These are phyloP conservation scores for Cutaneotrichosporon curvatum DNA, from an alignment of 1,284 basidiomycete species.

Conservation along the genomic window DNA sequence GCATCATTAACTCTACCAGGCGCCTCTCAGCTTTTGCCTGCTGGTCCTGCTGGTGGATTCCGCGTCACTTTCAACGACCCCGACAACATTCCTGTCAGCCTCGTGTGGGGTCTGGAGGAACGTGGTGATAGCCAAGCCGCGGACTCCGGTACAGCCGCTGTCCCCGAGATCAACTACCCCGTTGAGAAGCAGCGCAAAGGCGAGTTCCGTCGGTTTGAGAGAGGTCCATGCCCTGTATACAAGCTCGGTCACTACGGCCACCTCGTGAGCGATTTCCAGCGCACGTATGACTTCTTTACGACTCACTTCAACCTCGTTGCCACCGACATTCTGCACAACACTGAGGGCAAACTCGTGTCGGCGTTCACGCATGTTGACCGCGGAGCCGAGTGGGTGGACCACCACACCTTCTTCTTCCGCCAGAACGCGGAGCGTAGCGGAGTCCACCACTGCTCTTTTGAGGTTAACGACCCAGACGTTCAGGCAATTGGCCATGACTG, in stretches of 20 bases:
- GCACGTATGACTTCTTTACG: slow-evolving; percentile 20
- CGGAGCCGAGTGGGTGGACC: slow-evolving; percentile 23
- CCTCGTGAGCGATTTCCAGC: slow-evolving; percentile 14
- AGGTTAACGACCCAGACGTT: slow-evolving; percentile 20
- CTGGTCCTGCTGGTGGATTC: slow-evolving; percentile 20
- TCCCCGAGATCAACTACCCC: slow-evolving; percentile 6
- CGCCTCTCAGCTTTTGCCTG: slow-evolving; percentile 9
- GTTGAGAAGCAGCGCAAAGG: slow-evolving; percentile 9
- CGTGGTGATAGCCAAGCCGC: neutral
- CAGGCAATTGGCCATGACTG: slow-evolving; percentile 21
- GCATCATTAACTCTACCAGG: slow-evolving; percentile 11
- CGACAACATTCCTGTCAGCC: slow-evolving; percentile 18
- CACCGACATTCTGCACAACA: slow-evolving; percentile 19
- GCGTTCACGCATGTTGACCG: slow-evolving; percentile 22
- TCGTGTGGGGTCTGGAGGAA: slow-evolving; percentile 18
- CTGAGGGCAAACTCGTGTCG: slow-evolving; percentile 11
- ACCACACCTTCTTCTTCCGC: slow-evolving; percentile 25
- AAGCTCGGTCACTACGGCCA: slow-evolving; percentile 25
- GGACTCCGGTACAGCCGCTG: no score
- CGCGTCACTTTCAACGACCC: slow-evolving; percentile 22
- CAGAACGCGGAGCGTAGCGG: slow-evolving; percentile 7
- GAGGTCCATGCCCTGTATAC: slow-evolving; percentile 16
- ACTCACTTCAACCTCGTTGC: slow-evolving; percentile 22
- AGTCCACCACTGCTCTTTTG: slow-evolving; percentile 21
- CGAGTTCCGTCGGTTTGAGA: slow-evolving; percentile 12